Base-by-base conservation (phyloP, 768 basidiomycete genomes). In the Gyrodon lividus region DNA sequence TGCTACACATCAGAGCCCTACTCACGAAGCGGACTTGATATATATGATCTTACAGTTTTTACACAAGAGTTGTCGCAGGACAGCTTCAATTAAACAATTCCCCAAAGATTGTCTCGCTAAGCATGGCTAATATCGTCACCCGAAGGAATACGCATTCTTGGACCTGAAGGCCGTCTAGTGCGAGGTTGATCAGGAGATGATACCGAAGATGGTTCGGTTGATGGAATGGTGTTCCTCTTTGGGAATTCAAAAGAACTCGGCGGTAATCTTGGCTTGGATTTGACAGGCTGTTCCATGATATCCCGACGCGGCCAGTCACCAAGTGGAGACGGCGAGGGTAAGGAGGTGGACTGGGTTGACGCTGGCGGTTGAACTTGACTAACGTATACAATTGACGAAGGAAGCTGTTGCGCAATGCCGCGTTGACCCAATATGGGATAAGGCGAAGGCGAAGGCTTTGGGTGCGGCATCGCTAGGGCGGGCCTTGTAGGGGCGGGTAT, bases 301-400 rank as follows among this genome's bases (percentile, higher is more conserved):
- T 82, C 74, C 10, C 61, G 58, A 19, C 77, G 75, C 33, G 81
- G 83, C 82, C 83, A 83, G 30, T 78, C 66, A 16, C 80, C 78
- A 1, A 84, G 64, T 3, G 77, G 78, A 23, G 76, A 69, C 26
- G 79, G 75, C 13, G 72, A 69, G 13, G 71, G 64, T 48, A 48
- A 19, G 46, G 57, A 52, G 38, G 5, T 30, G 50, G 54, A 53
- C 42, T 55, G 48, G 43, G 35, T 50, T 19, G 51, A 48, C 42
- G 52, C 49, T n/a, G 63, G 49, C 5, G 61, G 50, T 48, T 61
- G 64, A 46, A 67, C 54, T 42, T 69, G 53, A 33, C 64, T 58
- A 3, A 70, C 60, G 50, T 77, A 75, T 20, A 73, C 24, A 24
- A 58, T 62, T 9, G 72, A 68, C 22, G 67, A 55, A 14, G 46